These are phyloP conservation scores for Calonectria pauciramosa DNA, from an alignment of 2,329 filamentous ascomycete genomes.

Conservation along the genomic window DNA sequence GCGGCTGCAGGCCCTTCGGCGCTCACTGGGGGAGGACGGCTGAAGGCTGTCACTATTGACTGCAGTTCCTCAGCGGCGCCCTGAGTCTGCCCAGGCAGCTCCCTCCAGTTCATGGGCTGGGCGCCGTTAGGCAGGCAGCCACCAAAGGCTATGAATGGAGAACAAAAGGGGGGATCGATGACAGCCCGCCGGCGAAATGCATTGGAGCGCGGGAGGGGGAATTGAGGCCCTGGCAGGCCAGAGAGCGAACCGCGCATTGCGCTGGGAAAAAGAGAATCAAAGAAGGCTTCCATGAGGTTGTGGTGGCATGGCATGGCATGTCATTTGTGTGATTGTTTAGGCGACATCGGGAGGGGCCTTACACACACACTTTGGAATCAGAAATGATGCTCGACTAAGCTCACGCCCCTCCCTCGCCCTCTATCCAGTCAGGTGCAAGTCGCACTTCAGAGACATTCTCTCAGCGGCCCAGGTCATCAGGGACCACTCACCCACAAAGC, in stretches of 20 bases:
- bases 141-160: constrained; percentile 12
- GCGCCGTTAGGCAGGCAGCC: constrained; percentile 15
- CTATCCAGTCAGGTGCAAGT: constrained; percentile 21
- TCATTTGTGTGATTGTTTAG: constrained; percentile 23
- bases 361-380: constrained; percentile 20
- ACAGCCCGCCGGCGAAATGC: not conserved
- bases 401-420: constrained; percentile 12
- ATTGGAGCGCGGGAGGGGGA: constrained; percentile 7
- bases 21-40: not conserved
- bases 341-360: constrained; percentile 18
- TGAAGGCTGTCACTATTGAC: constrained; percentile 10
- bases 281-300: constrained; percentile 2
- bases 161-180: not conserved
- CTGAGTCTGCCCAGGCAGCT: constrained; percentile 2
- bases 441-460: not conserved
- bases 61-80: constrained; percentile 23
- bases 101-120: constrained; percentile 17
- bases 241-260: constrained; percentile 20
- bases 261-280: constrained; percentile 2
- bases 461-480: constrained; percentile 22
- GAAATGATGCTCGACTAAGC: not conserved
- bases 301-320: constrained; percentile 22
- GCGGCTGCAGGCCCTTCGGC: not conserved
- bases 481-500: constrained; percentile 21
- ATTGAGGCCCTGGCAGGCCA: constrained; percentile 2